phyloP scores from a whole-genome alignment of 768 basidiomycete species.

The Pisolithus albus region DNA sequence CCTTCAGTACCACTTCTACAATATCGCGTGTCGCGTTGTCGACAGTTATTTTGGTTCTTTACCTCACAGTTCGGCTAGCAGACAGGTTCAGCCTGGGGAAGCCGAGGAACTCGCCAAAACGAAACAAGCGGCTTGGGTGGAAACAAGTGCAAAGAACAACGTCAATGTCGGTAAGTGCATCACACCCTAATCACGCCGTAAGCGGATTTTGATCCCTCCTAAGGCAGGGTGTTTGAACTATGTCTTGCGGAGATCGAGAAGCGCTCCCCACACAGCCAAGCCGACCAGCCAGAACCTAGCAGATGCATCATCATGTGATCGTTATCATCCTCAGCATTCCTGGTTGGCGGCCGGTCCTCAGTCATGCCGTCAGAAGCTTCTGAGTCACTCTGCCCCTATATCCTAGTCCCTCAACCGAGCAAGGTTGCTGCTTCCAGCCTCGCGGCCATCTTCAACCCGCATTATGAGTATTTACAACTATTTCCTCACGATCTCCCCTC shows the following conservation, averaged over 20 bases:
- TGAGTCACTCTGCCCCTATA: conserved; percentile 28
- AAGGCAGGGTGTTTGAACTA: conserved; percentile 79
- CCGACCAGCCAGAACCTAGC: conserved; percentile 35
- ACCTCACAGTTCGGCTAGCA: conserved; percentile 36
- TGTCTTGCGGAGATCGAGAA: conserved; percentile 82
- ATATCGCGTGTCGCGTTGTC: conserved; percentile 8
- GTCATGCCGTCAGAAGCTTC: conserved; percentile 15
- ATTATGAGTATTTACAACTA: conserved; percentile 32
- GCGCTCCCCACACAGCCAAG: conserved; percentile 46
- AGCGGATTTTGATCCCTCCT: background rate
- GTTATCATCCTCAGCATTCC: conserved; percentile 1
- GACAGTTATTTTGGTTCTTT: conserved; percentile 21
- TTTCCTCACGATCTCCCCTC: conserved; percentile 8
- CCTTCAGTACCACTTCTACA: conserved; percentile 5
- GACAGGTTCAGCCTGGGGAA: conserved; percentile 71
- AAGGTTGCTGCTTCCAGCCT: conserved; percentile 18
- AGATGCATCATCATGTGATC: conserved; percentile 53
- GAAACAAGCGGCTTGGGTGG: conserved; percentile 74
- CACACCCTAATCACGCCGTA: conserved; percentile 2
- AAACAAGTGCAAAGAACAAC: conserved; percentile 84
- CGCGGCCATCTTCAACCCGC: conserved; percentile 26
- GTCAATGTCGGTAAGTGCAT: conserved; percentile 74
- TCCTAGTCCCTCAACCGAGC: conserved; percentile 19
- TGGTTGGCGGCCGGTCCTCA: conserved; percentile 2
- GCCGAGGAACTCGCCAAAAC: conserved; percentile 67